A percentile compares a stretch with the other conserved stretches of the same genome.
These are phyloP conservation scores for Collybia nuda DNA, from an alignment of 768 basidiomycete genomes.

Conservation along the genomic window DNA sequence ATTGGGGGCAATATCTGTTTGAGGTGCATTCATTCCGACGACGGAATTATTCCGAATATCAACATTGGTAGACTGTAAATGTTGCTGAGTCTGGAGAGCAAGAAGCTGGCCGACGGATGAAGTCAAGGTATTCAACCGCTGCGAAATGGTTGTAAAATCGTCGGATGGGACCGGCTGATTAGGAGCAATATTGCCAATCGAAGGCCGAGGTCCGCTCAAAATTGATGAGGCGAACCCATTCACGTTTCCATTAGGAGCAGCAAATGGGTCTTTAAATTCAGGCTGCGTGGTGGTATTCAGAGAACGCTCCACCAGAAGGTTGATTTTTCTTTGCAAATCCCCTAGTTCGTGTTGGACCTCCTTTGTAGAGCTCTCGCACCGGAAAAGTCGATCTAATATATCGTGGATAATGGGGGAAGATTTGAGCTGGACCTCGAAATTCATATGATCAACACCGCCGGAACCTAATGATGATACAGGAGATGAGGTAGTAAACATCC, in stretches of 20 bases:
- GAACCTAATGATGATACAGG: conserved; percentile 81
- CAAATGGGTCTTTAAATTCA: conserved; percentile 86
- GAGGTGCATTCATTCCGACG: conserved; percentile 36
- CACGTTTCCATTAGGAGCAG: conserved; percentile 38
- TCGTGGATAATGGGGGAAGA: conserved; percentile 75
- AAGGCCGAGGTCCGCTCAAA: conserved; percentile 54
- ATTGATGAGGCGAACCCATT: conserved; percentile 30
- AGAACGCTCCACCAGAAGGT: conserved; percentile 70
- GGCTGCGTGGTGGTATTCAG: conserved; percentile 48
- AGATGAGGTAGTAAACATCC: conserved; percentile 60
- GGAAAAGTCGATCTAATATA: conserved; percentile 69
- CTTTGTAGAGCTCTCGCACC: conserved; percentile 67
- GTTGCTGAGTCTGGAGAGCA: conserved; percentile 70
- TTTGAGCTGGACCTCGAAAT: conserved; percentile 75
- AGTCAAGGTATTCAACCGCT: conserved; percentile 75
- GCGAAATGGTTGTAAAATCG: conserved; percentile 75
- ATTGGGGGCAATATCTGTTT: conserved; percentile 48
- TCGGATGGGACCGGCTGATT: conserved; percentile 68
- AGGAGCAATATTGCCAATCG: conserved; percentile 68
- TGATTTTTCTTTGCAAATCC: conserved; percentile 77
- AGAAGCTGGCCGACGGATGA: conserved; percentile 85
- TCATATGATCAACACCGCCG: conserved; percentile 51
- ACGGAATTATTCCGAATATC: conserved; percentile 41
- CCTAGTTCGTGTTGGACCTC: conserved; percentile 75
- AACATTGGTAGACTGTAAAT: conserved; percentile 47